These are phyloP conservation scores for Teunomyces cretensis DNA, from an alignment of 805 yeast genomes.

Conservation along the genomic window DNA sequence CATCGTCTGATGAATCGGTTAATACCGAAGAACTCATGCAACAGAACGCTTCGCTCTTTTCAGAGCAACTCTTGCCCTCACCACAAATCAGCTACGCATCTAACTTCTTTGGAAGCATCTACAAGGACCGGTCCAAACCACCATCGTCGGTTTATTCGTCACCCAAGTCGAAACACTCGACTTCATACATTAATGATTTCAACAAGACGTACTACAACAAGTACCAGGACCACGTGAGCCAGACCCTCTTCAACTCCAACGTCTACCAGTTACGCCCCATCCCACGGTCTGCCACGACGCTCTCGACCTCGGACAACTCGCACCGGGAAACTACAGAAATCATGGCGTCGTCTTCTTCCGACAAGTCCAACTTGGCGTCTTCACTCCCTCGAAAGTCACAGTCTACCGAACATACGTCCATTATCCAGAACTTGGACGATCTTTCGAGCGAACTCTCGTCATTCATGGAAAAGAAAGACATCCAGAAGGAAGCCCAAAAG, in stretches of 20 bases:
- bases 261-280: constrained; percentile 30
- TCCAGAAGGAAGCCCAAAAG: constrained; percentile 3
- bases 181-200: constrained; percentile 7
- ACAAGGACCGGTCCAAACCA: neutral
- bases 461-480: constrained; percentile 7
- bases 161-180: neutral
- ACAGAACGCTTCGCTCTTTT: constrained; percentile 29
- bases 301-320: constrained; percentile 21
- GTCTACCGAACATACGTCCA: constrained; percentile 27
- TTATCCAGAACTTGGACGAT: constrained; percentile 27
- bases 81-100: constrained; percentile 37
- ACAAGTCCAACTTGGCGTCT: constrained; percentile 1
- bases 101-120: constrained; percentile 25
- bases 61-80: constrained; percentile 34
- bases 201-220: constrained; percentile 19
- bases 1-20: constrained; percentile 15
- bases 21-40: constrained; percentile 30
- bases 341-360: constrained; percentile 1
- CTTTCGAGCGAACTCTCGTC: constrained; percentile 25
- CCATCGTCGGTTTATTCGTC: neutral
- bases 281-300: constrained; percentile 30
- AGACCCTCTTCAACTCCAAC: constrained; percentile 13
- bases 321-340: neutral
- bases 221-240: constrained; percentile 12
- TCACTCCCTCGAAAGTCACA: constrained; percentile 14